Percentiles rank a stretch among this genome's conserved stretches.
phyloP scores from a whole-genome alignment of 768 basidiomycete genomes.

The Phylloporus arenicola region DNA sequence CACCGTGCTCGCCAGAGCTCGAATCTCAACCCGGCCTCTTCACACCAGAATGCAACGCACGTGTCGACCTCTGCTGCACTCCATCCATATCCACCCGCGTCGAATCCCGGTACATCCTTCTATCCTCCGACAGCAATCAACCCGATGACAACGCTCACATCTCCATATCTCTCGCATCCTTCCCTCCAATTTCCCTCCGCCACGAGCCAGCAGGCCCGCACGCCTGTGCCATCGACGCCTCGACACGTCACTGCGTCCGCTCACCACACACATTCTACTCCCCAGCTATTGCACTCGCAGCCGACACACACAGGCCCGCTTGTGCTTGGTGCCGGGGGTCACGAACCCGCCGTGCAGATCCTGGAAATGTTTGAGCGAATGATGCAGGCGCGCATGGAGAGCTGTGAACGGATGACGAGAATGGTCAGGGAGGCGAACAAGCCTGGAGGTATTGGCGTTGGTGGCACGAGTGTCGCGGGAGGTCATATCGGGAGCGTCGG shows the following conservation, averaged over 20 bases:
- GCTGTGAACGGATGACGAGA: slow-evolving; percentile 60
- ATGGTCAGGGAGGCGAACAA: slow-evolving; percentile 40
- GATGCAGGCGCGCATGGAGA: slow-evolving; percentile 72
- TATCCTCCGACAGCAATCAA: slow-evolving; percentile 28
- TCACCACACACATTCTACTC: slow-evolving; percentile 5
- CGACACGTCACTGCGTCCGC: slow-evolving; percentile 10
- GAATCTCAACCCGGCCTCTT: slow-evolving; percentile 27
- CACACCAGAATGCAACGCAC: slow-evolving; percentile 16
- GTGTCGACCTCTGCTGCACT: slow-evolving; percentile 10
- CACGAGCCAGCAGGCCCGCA: slow-evolving; percentile 8
- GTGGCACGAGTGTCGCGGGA: slow-evolving; percentile 5
- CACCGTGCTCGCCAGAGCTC: slow-evolving; percentile 29
- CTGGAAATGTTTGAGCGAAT: slow-evolving; percentile 66
- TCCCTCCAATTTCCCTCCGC: slow-evolving; percentile 23
- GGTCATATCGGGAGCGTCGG: slow-evolving; percentile 21
- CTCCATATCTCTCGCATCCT: slow-evolving; percentile 29
- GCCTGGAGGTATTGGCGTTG: slow-evolving; percentile 14
- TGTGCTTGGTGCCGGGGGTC: slow-evolving; percentile 27
- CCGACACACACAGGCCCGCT: slow-evolving; percentile 18
- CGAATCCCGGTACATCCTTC: slow-evolving; percentile 18
- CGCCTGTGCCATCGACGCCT: slow-evolving; percentile 7
- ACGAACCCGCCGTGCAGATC: slow-evolving; percentile 45
- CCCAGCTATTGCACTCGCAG: slow-evolving; percentile 12
- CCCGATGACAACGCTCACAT: slow-evolving; percentile 28
- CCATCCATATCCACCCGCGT: slow-evolving; percentile 13